Evolutionary conservation across 805 yeast genomes (phyloP), one percentile per base, ranked within the genome.

Genomic region (Vanderwaltozyma polyspora): DNA sequence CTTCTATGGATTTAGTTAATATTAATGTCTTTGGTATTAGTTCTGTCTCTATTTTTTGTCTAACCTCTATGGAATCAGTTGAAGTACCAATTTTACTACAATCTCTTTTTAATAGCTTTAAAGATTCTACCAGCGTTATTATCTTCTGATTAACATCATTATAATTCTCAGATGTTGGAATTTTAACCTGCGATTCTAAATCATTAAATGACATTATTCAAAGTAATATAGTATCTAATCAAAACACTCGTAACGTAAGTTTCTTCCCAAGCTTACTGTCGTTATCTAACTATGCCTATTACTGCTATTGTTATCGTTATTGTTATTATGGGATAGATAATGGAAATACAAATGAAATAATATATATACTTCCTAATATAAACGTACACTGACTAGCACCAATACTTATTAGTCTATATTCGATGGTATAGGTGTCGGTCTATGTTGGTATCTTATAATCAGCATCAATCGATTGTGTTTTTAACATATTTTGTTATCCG

Each of bases 21-120:
- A 14, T 14, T 12, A 13, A 7, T 5, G 29, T 24, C 14, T 34
- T 28, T 3, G 57, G 56, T 23, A 52, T 42, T n/a, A 45, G 21
- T 12, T 40, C 40, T 4, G 36, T 42, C 9, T 52, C 53, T 4
- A 53, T 45, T 7, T 38, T 27, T 12, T 41, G 45, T 31, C 75
- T 48, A n/a, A 67, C 39, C 19, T 49, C 45, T 2, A 17, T 19
- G 15, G 59, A 57, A 43, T 76, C 82, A 22, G 39, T 39, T 19
- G 34, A 40, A 3, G 50, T 39, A 10, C 48, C 52, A 12, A 51
- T 30, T 25, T 42, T 43, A 28, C 22, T 35, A 9, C 25, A 34
- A 34, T 42, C 43, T 22, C 43, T 35, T 19, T 36, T 38, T 18
- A 49, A 13, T 12, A 25, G 3, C 19, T 31, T 35, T 29, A 31